A percentile compares a stretch with the other conserved stretches of the same genome.
Conservation (phyloP, 164 flowering plant species). For the Macadamia tetraphylla region DNA sequence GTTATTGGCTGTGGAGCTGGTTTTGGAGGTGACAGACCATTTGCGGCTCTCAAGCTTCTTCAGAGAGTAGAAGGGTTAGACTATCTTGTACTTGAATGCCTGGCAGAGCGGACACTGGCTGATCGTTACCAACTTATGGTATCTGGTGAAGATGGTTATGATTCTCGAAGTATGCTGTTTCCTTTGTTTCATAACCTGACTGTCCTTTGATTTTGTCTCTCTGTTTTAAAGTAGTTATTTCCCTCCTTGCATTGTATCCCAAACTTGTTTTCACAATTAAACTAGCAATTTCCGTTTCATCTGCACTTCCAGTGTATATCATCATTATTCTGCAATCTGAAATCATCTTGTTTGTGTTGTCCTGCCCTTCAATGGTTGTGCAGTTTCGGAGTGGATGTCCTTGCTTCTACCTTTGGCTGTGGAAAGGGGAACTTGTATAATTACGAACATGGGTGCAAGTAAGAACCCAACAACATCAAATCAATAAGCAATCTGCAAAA, state of each 20-base stretch:
- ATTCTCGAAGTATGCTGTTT: slow-evolving; percentile 61
- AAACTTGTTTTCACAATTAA: neutral
- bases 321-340: neutral
- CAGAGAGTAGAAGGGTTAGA: slow-evolving; percentile 64
- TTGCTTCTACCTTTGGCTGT: slow-evolving; percentile 79
- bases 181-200: neutral
- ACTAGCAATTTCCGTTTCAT: neutral
- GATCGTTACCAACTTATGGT: slow-evolving; percentile 66
- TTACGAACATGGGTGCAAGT: slow-evolving; percentile 99
- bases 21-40: slow-evolving; percentile 90
- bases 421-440: slow-evolving; percentile 72
- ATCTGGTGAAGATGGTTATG: slow-evolving; percentile 77
- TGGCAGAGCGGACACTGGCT: slow-evolving; percentile 93
- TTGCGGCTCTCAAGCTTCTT: slow-evolving; percentile 79
- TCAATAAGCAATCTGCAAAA: neutral
- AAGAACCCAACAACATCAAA: slow-evolving; percentile 12
- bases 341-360: neutral
- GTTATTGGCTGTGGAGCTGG: slow-evolving; percentile 96
- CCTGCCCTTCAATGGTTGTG: neutral
- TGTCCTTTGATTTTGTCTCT: no score
- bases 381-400: slow-evolving; percentile 89
- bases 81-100: slow-evolving; percentile 88
- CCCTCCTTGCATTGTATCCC: neutral
- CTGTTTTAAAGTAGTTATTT: no score
- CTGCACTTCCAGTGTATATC: neutral